Base-by-base conservation (phyloP, 176 grass and related monocot genomes). In the Carex littledalei region DNA sequence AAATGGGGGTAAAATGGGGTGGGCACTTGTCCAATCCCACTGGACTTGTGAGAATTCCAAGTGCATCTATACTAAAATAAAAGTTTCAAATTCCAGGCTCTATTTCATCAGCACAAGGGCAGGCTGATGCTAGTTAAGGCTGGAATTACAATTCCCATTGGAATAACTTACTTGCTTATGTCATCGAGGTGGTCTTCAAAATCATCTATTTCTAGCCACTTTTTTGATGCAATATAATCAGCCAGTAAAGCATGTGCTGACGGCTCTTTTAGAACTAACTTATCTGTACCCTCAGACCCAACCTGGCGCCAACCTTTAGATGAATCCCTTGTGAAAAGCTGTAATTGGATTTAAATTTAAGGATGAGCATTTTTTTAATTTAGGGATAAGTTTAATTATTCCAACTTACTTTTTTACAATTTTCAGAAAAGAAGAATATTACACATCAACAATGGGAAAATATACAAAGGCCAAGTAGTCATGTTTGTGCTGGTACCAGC, bases 171-270 rank as follows among this genome's bases (percentile, higher is more conserved):
- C 96, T 91, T 99, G 96, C 96, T 95, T 63, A 99, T 95, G 84
- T 99, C 96, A 92, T 95, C 88, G 21, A 99, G 91, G 86, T 99
- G 96, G 64, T 99, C 96, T 9, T 99, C 96, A 6, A 99, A 99
- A 93, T 99, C 96, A 69, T 90, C 86, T 86, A 94, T 83, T 88
- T 94, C 63, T 88, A 92, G 84, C 93, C 90, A 95, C 89, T 95
- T 99, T 61, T 95, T 88, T 16, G 91, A 92, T 15, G 87, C 76
- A 87, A 94, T 91, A 88, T 92, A 91, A 87, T 99, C 96, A 65
- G 88, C 84, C 64, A 99, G 86, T 67, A 99, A 85, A 57, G 90
- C 62, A 50, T 95, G 94, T 29, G 90, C 94, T 31, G 96, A 90
- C 17, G 96, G 90, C 85, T 95, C 96, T 89, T 99, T 99, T 59